phyloP scores from a whole-genome alignment of 2,329 filamentous ascomycete species.

The Apiospora phragmitis region DNA sequence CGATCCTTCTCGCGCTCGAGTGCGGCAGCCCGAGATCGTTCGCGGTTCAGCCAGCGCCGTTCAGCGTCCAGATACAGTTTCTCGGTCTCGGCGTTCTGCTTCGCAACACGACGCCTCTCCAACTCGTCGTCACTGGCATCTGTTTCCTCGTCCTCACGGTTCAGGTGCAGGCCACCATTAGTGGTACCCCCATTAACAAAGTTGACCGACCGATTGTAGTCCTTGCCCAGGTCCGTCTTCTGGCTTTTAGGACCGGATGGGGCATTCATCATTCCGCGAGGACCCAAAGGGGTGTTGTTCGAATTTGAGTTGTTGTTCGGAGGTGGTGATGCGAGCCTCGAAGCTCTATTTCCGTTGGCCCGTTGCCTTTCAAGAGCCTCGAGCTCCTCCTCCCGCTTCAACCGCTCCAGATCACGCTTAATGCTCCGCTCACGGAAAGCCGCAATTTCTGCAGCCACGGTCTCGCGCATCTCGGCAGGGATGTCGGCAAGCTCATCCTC shows the following conservation, averaged over 20 bases:
- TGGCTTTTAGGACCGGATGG: conserved; percentile 68
- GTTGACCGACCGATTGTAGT: conserved; percentile 61
- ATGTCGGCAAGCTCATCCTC: conserved; percentile 97
- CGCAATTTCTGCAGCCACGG: conserved; percentile 89
- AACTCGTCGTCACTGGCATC: conserved; percentile 87
- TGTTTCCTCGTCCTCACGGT: conserved; percentile 80
- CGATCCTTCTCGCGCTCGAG: conserved; percentile 82
- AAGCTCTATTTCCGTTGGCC: conserved; percentile 63
- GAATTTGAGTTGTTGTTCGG: conserved; percentile 43
- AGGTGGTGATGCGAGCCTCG: conserved; percentile 72
- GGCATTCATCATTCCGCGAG: conserved; percentile 70
- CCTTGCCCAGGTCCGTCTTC: conserved; percentile 41
- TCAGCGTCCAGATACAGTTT: conserved; percentile 84
- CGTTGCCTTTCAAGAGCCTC: conserved; percentile 81
- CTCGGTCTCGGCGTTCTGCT: conserved; percentile 74
- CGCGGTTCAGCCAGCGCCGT: conserved; percentile 86
- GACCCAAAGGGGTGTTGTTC: conserved; percentile 78
- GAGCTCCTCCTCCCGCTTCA: conserved; percentile 87
- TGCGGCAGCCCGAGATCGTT: conserved; percentile 79
- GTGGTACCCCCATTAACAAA: conserved; percentile 80
- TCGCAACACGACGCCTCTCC: conserved; percentile 68
- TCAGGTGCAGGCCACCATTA: conserved; percentile 57
- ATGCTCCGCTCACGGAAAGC: conserved; percentile 92
- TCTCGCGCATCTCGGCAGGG: conserved; percentile 92
- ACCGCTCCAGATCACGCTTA: conserved; percentile 81